These are phyloP conservation scores for Circinella minor DNA, from an alignment of 371 early-diverging fungal genomes.

Conservation along the genomic window DNA sequence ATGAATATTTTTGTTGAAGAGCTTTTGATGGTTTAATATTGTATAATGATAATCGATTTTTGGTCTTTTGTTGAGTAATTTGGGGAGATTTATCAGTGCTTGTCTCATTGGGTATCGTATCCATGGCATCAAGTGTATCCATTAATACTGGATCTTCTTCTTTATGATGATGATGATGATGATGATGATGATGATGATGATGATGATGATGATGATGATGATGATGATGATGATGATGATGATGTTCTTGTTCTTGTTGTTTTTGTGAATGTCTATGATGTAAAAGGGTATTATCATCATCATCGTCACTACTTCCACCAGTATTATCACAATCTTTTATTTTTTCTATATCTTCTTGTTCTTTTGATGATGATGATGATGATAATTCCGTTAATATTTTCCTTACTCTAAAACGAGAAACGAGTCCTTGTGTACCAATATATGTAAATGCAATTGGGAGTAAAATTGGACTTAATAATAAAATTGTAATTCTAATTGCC, in stretches of 20 bases:
- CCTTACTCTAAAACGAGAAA: slow-evolving; percentile 34
- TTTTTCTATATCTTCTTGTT: background rate
- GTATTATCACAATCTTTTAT: background rate
- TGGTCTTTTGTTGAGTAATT: slow-evolving; percentile 2
- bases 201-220: background rate
- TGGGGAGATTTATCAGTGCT: background rate
- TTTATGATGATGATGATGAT: background rate
- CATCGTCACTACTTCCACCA: background rate
- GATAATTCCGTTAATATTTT: slow-evolving; percentile 10
- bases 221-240: slow-evolving; percentile 3
- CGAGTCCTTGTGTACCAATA: slow-evolving; percentile 34
- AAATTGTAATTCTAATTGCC: background rate
- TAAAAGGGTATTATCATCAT: background rate
- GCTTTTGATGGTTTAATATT: slow-evolving; percentile 10
- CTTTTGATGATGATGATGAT: too few species aligned
- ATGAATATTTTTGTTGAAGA: background rate
- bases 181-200: background rate
- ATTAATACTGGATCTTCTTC: slow-evolving; percentile 23
- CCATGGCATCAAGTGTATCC: slow-evolving; percentile 23
- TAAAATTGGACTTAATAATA: slow-evolving; percentile 21
- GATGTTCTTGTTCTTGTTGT: background rate
- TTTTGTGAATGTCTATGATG: background rate
- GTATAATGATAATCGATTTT: background rate
- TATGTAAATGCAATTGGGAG: slow-evolving; percentile 24
- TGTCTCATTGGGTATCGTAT: slow-evolving; percentile 13